These are phyloP conservation scores for Dalbergia cochinchinensis DNA, from an alignment of 306 rosid genomes.

Conservation along the genomic window DNA sequence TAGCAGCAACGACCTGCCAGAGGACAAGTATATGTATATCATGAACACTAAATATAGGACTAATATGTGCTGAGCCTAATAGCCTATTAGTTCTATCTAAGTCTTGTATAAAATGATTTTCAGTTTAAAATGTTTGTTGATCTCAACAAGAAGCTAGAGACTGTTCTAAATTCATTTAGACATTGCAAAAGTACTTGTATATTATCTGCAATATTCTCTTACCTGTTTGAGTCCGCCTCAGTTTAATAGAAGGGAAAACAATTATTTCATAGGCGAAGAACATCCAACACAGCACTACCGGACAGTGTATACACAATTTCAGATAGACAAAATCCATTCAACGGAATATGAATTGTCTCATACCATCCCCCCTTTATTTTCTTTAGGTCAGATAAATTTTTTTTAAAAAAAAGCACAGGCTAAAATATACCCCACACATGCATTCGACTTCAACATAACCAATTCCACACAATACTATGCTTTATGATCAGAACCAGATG, in stretches of 20 bases:
- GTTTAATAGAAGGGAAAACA: neutral
- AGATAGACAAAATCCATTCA: no score
- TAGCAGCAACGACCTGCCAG: conserved; percentile 69
- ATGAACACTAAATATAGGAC: no score
- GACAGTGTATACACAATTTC: no score
- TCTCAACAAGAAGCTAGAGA: neutral
- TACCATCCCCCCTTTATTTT: no score
- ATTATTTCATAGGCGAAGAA: neutral
- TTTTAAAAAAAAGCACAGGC: no score
- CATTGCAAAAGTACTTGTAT: no score
- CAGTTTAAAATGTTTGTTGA: neutral
- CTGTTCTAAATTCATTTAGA: no score
- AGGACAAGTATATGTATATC: conserved; percentile 29
- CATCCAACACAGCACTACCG: neutral
- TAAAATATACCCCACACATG: neutral
- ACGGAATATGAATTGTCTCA: conserved; percentile 5
- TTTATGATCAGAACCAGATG: neutral
- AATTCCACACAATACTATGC: neutral
- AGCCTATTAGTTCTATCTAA: no score
- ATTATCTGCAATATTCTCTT: no score
- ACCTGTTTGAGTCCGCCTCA: neutral
- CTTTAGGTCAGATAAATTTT: no score
- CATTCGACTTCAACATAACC: neutral
- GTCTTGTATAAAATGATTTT: neutral
- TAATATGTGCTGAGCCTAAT: no score